phyloP scores from a whole-genome alignment of 2,329 filamentous ascomycete species.

The Ramularia collo-cygni region DNA sequence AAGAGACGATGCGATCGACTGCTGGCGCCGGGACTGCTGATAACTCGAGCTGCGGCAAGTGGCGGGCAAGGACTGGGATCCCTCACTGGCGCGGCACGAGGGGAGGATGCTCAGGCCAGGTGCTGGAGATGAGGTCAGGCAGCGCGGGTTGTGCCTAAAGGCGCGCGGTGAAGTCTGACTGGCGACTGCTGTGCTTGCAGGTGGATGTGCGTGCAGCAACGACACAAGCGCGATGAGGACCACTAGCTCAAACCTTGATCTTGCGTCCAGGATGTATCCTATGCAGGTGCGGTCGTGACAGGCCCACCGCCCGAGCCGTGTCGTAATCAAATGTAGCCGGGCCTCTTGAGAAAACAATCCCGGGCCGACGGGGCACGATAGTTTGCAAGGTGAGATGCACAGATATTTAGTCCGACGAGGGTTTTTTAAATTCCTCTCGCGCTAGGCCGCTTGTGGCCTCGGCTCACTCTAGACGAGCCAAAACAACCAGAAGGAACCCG shows the following conservation, averaged over 20 bases:
- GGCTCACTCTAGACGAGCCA: too few relatives aligned
- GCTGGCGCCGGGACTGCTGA: constrained; percentile 15
- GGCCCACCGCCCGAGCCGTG: constrained; percentile 14
- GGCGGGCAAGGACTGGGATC: constrained; percentile 20
- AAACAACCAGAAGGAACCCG: too few relatives aligned
- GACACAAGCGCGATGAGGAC: too few relatives aligned
- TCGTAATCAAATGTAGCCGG: constrained; percentile 16
- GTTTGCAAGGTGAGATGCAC: neutral
- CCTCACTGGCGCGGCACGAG: constrained; percentile 21
- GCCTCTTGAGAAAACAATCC: neutral
- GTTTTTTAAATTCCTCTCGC: neutral
- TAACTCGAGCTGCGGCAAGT: constrained; percentile 21
- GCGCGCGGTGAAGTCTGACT: constrained; percentile 3
- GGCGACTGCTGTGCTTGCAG: neutral
- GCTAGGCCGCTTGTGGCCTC: too few relatives aligned
- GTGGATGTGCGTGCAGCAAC: constrained; percentile 1
- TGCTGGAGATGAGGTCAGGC: constrained; percentile 16
- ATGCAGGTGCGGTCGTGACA: constrained; percentile 7
- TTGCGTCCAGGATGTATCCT: neutral
- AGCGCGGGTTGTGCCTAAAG: constrained; percentile 4
- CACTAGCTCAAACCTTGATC: neutral
- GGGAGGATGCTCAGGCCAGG: constrained; percentile 15
- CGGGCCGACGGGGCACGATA: neutral
- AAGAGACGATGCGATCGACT: constrained; percentile 14
- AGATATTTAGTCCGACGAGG: neutral